Conservation (phyloP, 1,139 yeast genomes). For the Candida labiduridarum region DNA sequence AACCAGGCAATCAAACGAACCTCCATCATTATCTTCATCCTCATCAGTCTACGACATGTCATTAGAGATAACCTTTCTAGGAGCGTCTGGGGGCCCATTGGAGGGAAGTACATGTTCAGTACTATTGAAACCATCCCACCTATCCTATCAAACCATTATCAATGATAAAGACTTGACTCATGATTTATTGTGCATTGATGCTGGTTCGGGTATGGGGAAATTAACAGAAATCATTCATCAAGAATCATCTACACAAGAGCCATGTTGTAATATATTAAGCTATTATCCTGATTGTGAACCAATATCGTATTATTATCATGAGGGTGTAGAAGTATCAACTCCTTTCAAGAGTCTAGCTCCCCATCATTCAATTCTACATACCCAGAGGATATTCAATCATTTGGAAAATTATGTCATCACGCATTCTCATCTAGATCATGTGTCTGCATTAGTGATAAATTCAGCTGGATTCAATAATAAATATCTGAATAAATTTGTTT, state of each 20-base stretch:
- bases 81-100: slow-evolving; percentile 79
- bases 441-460: slow-evolving; percentile 68
- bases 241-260: slow-evolving; percentile 18
- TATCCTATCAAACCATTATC: slow-evolving; percentile 40
- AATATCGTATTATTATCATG: slow-evolving; percentile 12
- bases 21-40: background rate
- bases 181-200: slow-evolving; percentile 66
- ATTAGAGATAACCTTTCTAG: slow-evolving; percentile 57
- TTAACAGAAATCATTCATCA: slow-evolving; percentile 52
- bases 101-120: slow-evolving; percentile 69
- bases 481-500: slow-evolving; percentile 34
- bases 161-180: slow-evolving; percentile 25
- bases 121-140: slow-evolving; percentile 56
- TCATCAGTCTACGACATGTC: slow-evolving; percentile 9
- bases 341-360: slow-evolving; percentile 31
- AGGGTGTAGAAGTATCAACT: slow-evolving; percentile 21
- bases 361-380: slow-evolving; percentile 10
- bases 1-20: background rate
- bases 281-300: slow-evolving; percentile 30
- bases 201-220: slow-evolving; percentile 72
- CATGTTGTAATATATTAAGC: slow-evolving; percentile 19
- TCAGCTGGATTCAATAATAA: slow-evolving; percentile 54
- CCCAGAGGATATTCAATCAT: slow-evolving; percentile 36
- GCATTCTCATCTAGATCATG: slow-evolving; percentile 86
- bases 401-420: slow-evolving; percentile 59